Percentiles rank a stretch among this genome's conserved stretches.
Conservation (phyloP, 139 green algal species). For the Mesotaenium endlicherianum region DNA sequence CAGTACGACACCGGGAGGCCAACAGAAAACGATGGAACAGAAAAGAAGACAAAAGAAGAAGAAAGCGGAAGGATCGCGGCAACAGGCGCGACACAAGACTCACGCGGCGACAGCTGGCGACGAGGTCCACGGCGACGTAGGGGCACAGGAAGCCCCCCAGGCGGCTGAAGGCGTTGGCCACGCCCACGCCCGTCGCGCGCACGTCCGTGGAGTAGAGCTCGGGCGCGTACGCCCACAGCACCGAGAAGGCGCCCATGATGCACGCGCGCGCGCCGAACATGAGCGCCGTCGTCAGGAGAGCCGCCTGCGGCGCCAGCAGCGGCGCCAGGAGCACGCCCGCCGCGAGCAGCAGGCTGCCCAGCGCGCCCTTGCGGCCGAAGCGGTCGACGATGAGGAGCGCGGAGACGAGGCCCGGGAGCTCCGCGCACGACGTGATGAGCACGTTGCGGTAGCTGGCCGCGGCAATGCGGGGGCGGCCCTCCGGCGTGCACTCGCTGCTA, state of each 20-base stretch:
- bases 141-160: slow-evolving; percentile 69
- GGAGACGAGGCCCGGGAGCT: slow-evolving; percentile 60
- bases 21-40: not conserved
- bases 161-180: slow-evolving; percentile 63
- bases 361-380: slow-evolving; percentile 4
- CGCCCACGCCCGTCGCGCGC: slow-evolving; percentile 66
- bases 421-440: slow-evolving; percentile 55
- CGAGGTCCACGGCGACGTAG: slow-evolving; percentile 68
- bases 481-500: slow-evolving; percentile 2
- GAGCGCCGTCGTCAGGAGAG: slow-evolving; percentile 32
- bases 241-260: slow-evolving; percentile 68
- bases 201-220: slow-evolving; percentile 77
- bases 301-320: slow-evolving; percentile 18
- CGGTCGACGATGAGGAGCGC: slow-evolving; percentile 57
- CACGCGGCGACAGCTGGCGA: slow-evolving; percentile 30
- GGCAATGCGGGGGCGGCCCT: slow-evolving; percentile 3
- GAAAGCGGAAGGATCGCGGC: not conserved
- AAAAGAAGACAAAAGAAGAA: not conserved
- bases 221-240: slow-evolving; percentile 74
- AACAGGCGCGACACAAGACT: not conserved
- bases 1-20: not conserved
- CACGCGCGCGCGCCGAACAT: slow-evolving; percentile 64
- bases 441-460: slow-evolving; percentile 53
- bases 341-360: not conserved
- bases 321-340: slow-evolving; percentile 20